Evolutionary conservation across 2,329 filamentous ascomycete species (phyloP), one percentile per base, ranked within the genome.

Genomic region (Plenodomus biglobosus): DNA sequence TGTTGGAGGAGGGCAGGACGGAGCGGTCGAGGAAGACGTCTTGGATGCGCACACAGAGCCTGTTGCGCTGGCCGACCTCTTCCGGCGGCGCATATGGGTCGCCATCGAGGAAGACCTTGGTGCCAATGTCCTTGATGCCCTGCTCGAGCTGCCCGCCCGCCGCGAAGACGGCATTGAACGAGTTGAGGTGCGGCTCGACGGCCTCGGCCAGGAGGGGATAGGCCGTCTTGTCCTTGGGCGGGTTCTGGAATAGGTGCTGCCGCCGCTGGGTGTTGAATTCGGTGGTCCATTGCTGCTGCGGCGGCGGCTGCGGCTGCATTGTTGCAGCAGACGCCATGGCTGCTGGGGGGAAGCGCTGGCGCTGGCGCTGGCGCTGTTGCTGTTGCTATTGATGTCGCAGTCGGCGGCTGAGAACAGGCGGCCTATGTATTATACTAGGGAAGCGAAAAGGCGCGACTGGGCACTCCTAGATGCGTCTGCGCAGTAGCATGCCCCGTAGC

Each of bases 121-220:
- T 87, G 64, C 92, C 94, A 74, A 99, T 97, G 69, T 99, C 94
- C 66, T 83, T 84, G 52, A 97, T 72, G 11, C 82, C 91, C 56
- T 90, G 85, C 41, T 87, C 83, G 44, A 99, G 71, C 43, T 87
- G 77, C 44, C 88, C 90, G 72, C 86, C 81, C 48, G 81, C 78
- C 24, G 85, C 83, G 69, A 96, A 95, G 40, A 97, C 80, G 43
- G 85, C 85, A 77, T 99, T 96, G 83, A 96, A 99, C 6, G 94
- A 94, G 66, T 96, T 86, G 62, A 97, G 87, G 73, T 99, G 94
- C 41, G 94, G 94, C 58, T 88, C 81, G 50, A 97, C 85, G n/a
- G 92, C 89, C 52, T 83, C 82, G 63, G 92, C 87, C 40, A 99
- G 83, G 18, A 88, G 82, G 13, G 94, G 94, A 68, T 95, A 97